Conservation (phyloP, 2,329 filamentous ascomycete genomes). For the Teratosphaeria destructans region DNA sequence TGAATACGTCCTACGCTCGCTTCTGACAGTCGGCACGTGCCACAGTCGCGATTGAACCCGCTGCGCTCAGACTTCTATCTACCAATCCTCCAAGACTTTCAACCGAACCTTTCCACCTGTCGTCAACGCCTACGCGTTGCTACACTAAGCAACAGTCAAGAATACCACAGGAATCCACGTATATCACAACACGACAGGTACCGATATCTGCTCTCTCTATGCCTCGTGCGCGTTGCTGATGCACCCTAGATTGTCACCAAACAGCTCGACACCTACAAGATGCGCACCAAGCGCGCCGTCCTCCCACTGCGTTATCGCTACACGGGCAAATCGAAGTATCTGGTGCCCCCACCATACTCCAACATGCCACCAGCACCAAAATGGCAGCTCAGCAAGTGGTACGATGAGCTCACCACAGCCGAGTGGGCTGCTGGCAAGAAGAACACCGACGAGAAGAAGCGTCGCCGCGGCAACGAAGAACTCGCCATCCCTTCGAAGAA, state of each 20-base stretch:
- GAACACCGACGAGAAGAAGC: neutral
- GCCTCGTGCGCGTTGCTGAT: neutral
- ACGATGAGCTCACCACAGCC: neutral
- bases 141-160: neutral
- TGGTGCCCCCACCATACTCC: neutral
- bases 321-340: neutral
- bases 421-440: neutral
- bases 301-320: neutral
- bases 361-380: neutral
- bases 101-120: neutral
- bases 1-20: neutral
- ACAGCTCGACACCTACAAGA: neutral
- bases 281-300: neutral
- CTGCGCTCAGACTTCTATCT: neutral
- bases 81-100: neutral
- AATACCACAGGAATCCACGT: neutral
- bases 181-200: neutral
- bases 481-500: neutral
- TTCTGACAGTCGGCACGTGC: neutral
- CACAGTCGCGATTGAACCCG: neutral
- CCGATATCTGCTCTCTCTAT: neutral
- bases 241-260: neutral
- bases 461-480: neutral
- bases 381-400: neutral
- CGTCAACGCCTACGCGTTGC: neutral